Conservation (phyloP, 768 basidiomycete genomes). For the Hypholoma fasciculare region DNA sequence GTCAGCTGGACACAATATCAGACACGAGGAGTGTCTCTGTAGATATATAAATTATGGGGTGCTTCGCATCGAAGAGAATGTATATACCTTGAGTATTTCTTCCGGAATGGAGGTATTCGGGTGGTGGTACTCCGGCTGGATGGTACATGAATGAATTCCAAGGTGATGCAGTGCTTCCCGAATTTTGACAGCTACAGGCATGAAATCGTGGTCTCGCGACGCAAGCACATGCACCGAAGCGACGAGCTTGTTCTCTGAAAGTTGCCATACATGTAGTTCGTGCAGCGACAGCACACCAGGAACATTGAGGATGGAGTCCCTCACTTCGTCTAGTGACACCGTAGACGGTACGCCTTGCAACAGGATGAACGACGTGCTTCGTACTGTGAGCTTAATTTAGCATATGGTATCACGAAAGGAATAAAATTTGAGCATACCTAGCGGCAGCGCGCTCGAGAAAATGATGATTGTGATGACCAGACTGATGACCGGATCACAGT, state of each 20-base stretch:
- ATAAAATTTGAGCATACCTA: slow-evolving; percentile 53
- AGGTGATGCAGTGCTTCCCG: slow-evolving; percentile 83
- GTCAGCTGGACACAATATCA: slow-evolving; percentile 73
- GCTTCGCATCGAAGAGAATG: not conserved
- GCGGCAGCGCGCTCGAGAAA: slow-evolving; percentile 91
- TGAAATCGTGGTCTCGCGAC: slow-evolving; percentile 82
- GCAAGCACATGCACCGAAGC: slow-evolving; percentile 95
- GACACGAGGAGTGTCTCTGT: slow-evolving; percentile 61
- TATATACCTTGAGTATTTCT: slow-evolving; percentile 49
- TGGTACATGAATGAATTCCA: slow-evolving; percentile 93
- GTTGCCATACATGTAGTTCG: slow-evolving; percentile 96
- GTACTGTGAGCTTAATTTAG: slow-evolving; percentile 39
- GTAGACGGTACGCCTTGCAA: slow-evolving; percentile 92
- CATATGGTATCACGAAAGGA: not conserved
- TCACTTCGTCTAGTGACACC: slow-evolving; percentile 88
- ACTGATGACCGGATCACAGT: slow-evolving; percentile 92
- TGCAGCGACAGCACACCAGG: slow-evolving; percentile 88
- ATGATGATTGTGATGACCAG: slow-evolving; percentile 95
- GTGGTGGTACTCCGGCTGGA: slow-evolving; percentile 82
- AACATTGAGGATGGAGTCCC: slow-evolving; percentile 76
- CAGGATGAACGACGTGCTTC: slow-evolving; percentile 91
- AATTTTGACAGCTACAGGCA: slow-evolving; percentile 85
- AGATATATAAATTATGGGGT: not conserved
- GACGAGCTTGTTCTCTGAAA: slow-evolving; percentile 92
- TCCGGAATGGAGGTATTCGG: slow-evolving; percentile 39